Percentiles rank a stretch among this genome's conserved stretches.
These are phyloP conservation scores for Lumnitzera racemosa DNA, from an alignment of 345 rosid species.

Conservation along the genomic window DNA sequence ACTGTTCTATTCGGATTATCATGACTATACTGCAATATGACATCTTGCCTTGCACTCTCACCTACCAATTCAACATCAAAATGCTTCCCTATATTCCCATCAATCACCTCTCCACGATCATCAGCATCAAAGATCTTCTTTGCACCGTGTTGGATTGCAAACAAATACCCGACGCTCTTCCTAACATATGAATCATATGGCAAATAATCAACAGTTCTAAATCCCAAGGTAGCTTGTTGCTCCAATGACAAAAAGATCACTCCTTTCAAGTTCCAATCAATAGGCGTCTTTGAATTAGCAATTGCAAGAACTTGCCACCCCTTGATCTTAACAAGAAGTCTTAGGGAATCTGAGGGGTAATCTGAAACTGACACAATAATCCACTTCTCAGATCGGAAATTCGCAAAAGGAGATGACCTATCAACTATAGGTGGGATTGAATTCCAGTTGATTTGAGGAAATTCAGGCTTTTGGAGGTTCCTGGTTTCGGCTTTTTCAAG, in stretches of 20 bases:
- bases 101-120: conserved; percentile 89
- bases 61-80: conserved; percentile 90
- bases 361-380: conserved; percentile 70
- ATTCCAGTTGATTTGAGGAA: conserved; percentile 78
- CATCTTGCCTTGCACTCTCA: conserved; percentile 74
- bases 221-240: conserved; percentile 76
- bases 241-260: conserved; percentile 76
- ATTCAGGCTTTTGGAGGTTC: conserved; percentile 34
- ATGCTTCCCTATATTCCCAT: conserved; percentile 71
- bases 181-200: conserved; percentile 89
- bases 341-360: conserved; percentile 66
- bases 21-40: conserved; percentile 82
- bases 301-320: conserved; percentile 95
- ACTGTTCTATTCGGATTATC: conserved; percentile 70
- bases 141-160: conserved; percentile 95
- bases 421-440: conserved; percentile 44
- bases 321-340: conserved; percentile 51
- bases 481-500: conserved; percentile 51
- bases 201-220: conserved; percentile 60
- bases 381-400: conserved; percentile 82
- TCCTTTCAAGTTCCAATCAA: conserved; percentile 88
- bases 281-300: conserved; percentile 78
- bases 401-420: conserved; percentile 52
- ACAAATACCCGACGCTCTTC: conserved; percentile 85
- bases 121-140: conserved; percentile 91